Base-by-base conservation (phyloP, 805 yeast species). In the Sugiyamaella floridensis region DNA sequence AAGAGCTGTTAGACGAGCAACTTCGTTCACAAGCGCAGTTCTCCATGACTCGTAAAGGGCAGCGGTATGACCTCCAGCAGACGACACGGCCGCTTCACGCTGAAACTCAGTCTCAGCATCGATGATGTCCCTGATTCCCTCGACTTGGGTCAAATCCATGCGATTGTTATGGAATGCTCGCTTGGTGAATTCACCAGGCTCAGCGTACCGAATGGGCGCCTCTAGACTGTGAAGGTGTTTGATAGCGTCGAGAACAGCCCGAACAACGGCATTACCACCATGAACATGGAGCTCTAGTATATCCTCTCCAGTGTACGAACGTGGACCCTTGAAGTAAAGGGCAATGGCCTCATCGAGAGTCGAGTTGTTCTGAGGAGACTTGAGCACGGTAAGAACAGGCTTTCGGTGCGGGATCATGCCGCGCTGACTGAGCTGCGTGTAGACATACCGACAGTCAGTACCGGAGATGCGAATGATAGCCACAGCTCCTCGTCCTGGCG, bases 41-140 rank as follows among this genome's bases (percentile, higher is more conserved):
- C 97, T 75, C 97, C 98, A 90, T 1, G 63, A 29, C 7, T 66
- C 63, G 62, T 87, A 87, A 28, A 78, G 58, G 2, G 62, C 56
- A 52, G 77, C 80, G 44, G 83, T 81, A 32, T 76, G 70, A 0
- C 98, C 97, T 7, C 81, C 78, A 58, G 92, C 81, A 26, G 92
- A 81, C 2, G 77, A 72, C 14, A 89, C 68, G 0, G 95, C 90
- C 3, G 92, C 82, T 0, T 78, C 66, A 52, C 98, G 76, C 63
- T 93, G 97, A 6, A 81, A 69, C 65, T 92, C 98, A 0, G 99
- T 93, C 63, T 93, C 97, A 0, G 98, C 96, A 60, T 90, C 90
- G 42, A 93, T 88, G 64, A 90, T 70, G 46, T 86, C 95, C 50
- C 89, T 76, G 8, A 93, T 82, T 0, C 97, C 97, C 68, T 93